Percentiles rank a stretch among this genome's conserved stretches.
Conservation (phyloP, 2,329 filamentous ascomycete species). For the Scolecobasidium constrictum region DNA sequence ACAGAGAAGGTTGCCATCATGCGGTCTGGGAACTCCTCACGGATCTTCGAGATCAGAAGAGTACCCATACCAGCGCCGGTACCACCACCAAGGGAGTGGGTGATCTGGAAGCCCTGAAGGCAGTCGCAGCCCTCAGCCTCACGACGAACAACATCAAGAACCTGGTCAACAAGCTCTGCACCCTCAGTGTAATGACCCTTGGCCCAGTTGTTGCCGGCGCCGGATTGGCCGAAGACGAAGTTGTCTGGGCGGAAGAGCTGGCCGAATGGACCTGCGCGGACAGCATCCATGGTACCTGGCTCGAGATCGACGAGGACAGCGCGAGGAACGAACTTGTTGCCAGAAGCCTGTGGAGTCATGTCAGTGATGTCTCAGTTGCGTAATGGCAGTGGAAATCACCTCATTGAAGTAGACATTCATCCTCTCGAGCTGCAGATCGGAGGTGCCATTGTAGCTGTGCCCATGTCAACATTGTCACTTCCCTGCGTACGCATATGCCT, state of each 20-base stretch:
- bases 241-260: slow-evolving; percentile 99
- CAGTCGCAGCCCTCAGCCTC: slow-evolving; percentile 99
- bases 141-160: slow-evolving; percentile 95
- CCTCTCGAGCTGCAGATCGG: slow-evolving; percentile 97
- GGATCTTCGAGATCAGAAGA: slow-evolving; percentile 99
- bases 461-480: slow-evolving; percentile 12
- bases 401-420: slow-evolving; percentile 99
- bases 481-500: background rate
- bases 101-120: slow-evolving; percentile 99
- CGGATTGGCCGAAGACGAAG: slow-evolving; percentile 99
- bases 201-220: slow-evolving; percentile 99
- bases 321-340: slow-evolving; percentile 99
- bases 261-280: slow-evolving; percentile 94
- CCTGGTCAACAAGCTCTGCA: slow-evolving; percentile 96
- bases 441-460: slow-evolving; percentile 86
- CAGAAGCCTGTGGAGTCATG: slow-evolving; percentile 60
- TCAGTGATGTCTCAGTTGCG: slow-evolving; percentile 22
- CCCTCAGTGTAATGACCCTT: slow-evolving; percentile 99
- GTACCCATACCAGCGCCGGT: slow-evolving; percentile 99
- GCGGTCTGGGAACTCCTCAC: slow-evolving; percentile 98
- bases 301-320: slow-evolving; percentile 98
- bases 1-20: slow-evolving; percentile 99
- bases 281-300: slow-evolving; percentile 98
- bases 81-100: slow-evolving; percentile 99
- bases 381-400: slow-evolving; percentile 43